These are phyloP conservation scores for Aureobasidium sp. DNA, from an alignment of 2,329 filamentous ascomycete genomes.

Conservation along the genomic window DNA sequence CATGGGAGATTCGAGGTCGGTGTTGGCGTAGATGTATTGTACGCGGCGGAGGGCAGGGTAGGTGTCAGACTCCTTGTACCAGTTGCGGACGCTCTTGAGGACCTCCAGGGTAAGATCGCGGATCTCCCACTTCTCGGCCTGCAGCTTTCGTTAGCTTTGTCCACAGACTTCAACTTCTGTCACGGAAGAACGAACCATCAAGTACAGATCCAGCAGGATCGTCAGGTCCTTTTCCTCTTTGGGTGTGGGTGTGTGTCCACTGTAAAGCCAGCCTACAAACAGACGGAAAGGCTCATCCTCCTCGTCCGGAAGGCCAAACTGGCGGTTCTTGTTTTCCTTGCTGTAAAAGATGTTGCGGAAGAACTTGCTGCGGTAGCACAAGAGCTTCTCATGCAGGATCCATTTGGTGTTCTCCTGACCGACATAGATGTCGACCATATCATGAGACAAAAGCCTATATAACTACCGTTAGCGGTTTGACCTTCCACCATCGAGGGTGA, in stretches of 20 bases:
- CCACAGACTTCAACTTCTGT: background rate
- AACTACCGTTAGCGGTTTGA: background rate
- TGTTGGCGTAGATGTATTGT: conserved; percentile 45
- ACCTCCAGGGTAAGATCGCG: conserved; percentile 39
- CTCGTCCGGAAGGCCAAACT: conserved; percentile 43
- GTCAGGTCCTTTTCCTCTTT: conserved; percentile 43
- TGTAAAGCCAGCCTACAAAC: conserved; percentile 48
- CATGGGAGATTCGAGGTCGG: conserved; percentile 39
- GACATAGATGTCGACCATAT: conserved; percentile 49
- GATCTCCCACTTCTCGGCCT: conserved; percentile 42
- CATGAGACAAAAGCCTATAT: conserved; percentile 45
- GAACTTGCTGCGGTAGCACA: conserved; percentile 45
- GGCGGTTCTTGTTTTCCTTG: conserved; percentile 28
- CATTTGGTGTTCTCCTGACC: conserved; percentile 46
- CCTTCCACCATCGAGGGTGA: background rate
- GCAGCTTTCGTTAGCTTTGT: background rate
- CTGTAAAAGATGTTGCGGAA: conserved; percentile 45
- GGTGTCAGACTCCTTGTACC: conserved; percentile 43
- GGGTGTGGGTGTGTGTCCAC: conserved; percentile 37
- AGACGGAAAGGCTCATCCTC: conserved; percentile 43
- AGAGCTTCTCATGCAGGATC: conserved; percentile 48
- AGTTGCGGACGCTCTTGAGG: conserved; percentile 41
- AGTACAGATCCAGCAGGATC: conserved; percentile 44
- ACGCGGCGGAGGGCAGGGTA: conserved; percentile 45
- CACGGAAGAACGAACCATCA: conserved; percentile 30